Conservation (phyloP, 768 basidiomycete genomes). For the Omphalotus guepiniiformis region DNA sequence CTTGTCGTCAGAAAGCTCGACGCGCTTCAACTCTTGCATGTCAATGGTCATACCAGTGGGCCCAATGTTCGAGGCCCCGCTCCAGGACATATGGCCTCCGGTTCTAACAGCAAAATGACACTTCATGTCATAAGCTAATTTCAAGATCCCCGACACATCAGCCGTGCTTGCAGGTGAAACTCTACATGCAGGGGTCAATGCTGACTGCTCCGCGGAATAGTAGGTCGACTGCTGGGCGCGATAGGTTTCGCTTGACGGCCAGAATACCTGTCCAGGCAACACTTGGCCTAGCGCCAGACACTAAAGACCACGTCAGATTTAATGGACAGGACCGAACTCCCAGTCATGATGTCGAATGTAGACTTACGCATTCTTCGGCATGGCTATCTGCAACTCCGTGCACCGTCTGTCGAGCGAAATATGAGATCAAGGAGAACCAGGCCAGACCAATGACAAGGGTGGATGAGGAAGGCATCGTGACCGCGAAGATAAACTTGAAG, state of each 20-base stretch:
- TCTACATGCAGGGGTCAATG: conserved; percentile 6
- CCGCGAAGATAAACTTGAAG: no score
- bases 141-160: conserved; percentile 5
- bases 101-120: conserved; percentile 8
- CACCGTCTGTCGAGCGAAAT: not conserved
- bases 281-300: not conserved
- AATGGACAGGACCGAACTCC: not conserved
- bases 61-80: conserved; percentile 7
- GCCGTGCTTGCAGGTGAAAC: conserved; percentile 1
- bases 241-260: not conserved
- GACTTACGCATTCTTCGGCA: not conserved
- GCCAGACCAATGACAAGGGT: no score
- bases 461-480: no score
- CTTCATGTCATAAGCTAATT: not conserved
- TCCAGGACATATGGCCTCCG: conserved; percentile 11
- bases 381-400: not conserved
- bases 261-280: conserved; percentile 1
- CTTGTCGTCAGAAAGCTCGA: not conserved
- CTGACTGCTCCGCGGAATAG: conserved; percentile 3
- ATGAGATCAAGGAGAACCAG: not conserved
- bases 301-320: not conserved
- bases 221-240: conserved; percentile 1
- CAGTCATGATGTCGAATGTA: not conserved
- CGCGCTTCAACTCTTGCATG: not conserved
- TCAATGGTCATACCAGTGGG: conserved; percentile 6